Conservation (phyloP, 1,284 basidiomycete species). For the Exobasidium cylindrosporum region DNA sequence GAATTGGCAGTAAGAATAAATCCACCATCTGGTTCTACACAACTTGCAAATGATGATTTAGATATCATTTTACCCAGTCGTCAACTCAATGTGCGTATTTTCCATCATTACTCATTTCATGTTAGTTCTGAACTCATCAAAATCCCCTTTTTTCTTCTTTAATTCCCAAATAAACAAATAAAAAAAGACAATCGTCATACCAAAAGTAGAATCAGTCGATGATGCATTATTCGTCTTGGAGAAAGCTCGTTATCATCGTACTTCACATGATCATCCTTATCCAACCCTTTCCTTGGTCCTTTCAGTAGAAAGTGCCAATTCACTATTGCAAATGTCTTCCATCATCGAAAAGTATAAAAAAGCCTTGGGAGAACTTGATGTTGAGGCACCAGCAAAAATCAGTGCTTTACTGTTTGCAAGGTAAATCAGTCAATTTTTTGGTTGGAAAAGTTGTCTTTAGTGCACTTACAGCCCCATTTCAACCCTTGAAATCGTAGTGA, state of each 20-base stretch:
- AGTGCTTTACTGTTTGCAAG: conserved; percentile 45
- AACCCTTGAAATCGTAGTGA: conserved; percentile 24
- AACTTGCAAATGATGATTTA: conserved; percentile 39
- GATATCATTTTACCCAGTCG: conserved; percentile 40
- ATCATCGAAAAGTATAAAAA: conserved; percentile 28
- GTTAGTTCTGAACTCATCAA: not conserved
- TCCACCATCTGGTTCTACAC: conserved; percentile 31
- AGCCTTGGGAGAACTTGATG: not conserved
- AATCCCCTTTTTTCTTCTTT: too few relatives aligned
- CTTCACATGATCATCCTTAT: not conserved
- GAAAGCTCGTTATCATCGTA: conserved; percentile 25
- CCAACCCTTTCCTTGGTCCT: conserved; percentile 38
- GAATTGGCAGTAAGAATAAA: conserved; percentile 53
- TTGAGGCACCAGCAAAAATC: conserved; percentile 14
- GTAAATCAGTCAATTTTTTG: not conserved
- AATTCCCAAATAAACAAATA: too few relatives aligned
- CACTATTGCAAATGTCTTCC: conserved; percentile 35
- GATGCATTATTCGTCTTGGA: conserved; percentile 35
- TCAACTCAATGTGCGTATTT: conserved; percentile 21
- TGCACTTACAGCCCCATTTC: not conserved
- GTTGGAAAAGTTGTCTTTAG: not conserved
- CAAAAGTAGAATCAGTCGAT: conserved; percentile 46
- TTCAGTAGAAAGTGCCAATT: conserved; percentile 45
- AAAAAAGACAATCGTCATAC: conserved; percentile 43
- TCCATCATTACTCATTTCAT: not conserved